Base-by-base conservation (phyloP, 116 monocot genomes). In the Papilionanthe hybrid region DNA sequence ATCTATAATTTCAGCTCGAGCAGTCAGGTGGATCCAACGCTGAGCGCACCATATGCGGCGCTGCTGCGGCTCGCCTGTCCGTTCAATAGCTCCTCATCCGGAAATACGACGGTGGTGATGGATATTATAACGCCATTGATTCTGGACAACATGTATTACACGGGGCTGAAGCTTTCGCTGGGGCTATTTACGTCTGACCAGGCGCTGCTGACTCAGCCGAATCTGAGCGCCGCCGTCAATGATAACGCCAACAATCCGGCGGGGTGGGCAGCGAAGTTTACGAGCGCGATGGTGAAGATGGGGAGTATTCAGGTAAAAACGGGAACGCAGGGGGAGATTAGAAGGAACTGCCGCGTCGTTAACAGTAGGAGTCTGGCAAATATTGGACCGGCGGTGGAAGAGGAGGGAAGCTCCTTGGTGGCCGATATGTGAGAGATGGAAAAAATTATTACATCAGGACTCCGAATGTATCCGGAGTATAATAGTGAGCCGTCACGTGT, bases 271-370 rank as follows among this genome's bases (percentile, higher is more conserved):
- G 37, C 41, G 10, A 82, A 77, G 58, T 88, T 88, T 44, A 55
- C 25, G 18, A 71, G 55, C 55, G 89, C 89, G 20, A 86, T 89
- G 86, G 84, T 89, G 12, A 84, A 84, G 82, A 89, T 89, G 89
- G 86, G 89, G 30, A n/a, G 66, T 8, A 86, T 86, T 44, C 68
- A 84, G 67, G 86, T 89, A 20, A 22, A 79, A 25, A 89, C 89
- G 0, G 89, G 84, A 27, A 80, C 66, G 5, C 77, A 89, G 55
- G 89, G 89, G 13, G 76, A 84, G 80, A 82, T 89, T 28, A 84
- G 89, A 47, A 75, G 63, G 41, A 89, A 81, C 41, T 89, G 89
- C 37, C 56, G 77, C 8, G 77, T 85, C 13, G 80, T 88, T 8
- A 87, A 87, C 25, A 75, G 42, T 53, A 17, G 15, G 15, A 53